These are phyloP conservation scores for Phytopythium helicoides DNA, from an alignment of 352 stramenopile genomes.

Conservation along the genomic window DNA sequence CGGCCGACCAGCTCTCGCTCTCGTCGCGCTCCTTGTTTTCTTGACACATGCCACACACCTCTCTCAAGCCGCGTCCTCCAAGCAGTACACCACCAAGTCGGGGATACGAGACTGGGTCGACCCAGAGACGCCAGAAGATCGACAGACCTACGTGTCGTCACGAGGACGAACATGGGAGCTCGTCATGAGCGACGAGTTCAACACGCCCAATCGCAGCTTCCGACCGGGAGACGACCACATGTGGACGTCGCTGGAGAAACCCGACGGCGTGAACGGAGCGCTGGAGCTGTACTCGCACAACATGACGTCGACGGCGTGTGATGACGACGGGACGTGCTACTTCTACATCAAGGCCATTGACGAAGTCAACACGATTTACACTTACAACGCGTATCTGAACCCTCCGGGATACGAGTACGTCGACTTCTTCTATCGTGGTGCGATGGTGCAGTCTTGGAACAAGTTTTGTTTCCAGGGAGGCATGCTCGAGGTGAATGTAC, in stretches of 20 bases:
- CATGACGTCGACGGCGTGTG: slow-evolving; percentile 65
- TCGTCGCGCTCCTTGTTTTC: no score
- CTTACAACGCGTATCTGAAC: slow-evolving; percentile 59
- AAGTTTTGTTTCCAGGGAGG: slow-evolving; percentile 95
- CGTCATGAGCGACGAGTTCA: slow-evolving; percentile 94
- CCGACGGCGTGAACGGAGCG: slow-evolving; percentile 91
- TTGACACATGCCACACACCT: no score
- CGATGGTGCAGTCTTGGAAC: slow-evolving; percentile 93
- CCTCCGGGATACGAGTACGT: slow-evolving; percentile 44
- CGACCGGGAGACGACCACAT: slow-evolving; percentile 88
- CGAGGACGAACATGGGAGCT: slow-evolving; percentile 49
- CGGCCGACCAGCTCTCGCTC: no score
- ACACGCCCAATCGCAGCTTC: slow-evolving; percentile 84
- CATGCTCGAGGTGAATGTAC: slow-evolving; percentile 86
- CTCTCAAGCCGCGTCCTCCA: not conserved
- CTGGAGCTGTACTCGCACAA: slow-evolving; percentile 92
- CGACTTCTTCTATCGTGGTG: slow-evolving; percentile 53
- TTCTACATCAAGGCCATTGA: slow-evolving; percentile 56
- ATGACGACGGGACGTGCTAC: no score
- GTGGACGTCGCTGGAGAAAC: slow-evolving; percentile 94
- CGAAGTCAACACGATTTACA: slow-evolving; percentile 32
- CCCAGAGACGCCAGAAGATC: slow-evolving; percentile 38
- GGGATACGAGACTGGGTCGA: slow-evolving; percentile 53
- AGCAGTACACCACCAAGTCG: slow-evolving; percentile 43
- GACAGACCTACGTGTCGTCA: slow-evolving; percentile 32